Evolutionary conservation across 306 rosid species (phyloP).

Genomic region (Malus sylvestris): DNA sequence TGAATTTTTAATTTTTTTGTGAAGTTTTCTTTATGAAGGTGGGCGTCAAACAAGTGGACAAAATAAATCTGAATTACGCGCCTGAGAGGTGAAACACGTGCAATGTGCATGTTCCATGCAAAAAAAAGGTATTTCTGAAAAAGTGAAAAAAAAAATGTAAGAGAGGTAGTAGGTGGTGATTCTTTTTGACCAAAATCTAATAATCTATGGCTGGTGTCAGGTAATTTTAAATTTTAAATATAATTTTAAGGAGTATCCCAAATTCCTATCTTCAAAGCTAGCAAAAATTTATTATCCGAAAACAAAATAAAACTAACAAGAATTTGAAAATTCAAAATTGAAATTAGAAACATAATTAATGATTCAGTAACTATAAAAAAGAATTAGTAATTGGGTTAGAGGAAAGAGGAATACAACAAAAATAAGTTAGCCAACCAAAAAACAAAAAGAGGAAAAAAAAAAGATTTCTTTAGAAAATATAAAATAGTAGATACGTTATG

Average conservation of each 20-base stretch:
- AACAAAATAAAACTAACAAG: not conserved
- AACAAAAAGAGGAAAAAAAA: too few species aligned
- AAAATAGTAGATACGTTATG: too few species aligned
- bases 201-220: not conserved
- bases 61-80: not conserved
- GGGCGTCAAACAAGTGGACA: not conserved
- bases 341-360: not conserved
- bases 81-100: conserved; percentile 15
- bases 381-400: not conserved
- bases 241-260: not conserved
- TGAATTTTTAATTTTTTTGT: not conserved
- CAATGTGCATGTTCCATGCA: not conserved
- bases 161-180: not conserved
- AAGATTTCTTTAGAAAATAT: too few species aligned
- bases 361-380: not conserved
- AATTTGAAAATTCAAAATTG: not conserved
- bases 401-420: not conserved
- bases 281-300: not conserved
- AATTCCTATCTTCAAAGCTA: not conserved
- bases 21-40: not conserved
- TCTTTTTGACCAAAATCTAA: not conserved
- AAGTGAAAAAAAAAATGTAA: not conserved
- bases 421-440: too few species aligned
- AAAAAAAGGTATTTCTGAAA: not conserved
- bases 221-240: too few species aligned